These are phyloP conservation scores for Aspergillus sp. DNA, from an alignment of 2,329 filamentous ascomycete genomes.

Conservation along the genomic window DNA sequence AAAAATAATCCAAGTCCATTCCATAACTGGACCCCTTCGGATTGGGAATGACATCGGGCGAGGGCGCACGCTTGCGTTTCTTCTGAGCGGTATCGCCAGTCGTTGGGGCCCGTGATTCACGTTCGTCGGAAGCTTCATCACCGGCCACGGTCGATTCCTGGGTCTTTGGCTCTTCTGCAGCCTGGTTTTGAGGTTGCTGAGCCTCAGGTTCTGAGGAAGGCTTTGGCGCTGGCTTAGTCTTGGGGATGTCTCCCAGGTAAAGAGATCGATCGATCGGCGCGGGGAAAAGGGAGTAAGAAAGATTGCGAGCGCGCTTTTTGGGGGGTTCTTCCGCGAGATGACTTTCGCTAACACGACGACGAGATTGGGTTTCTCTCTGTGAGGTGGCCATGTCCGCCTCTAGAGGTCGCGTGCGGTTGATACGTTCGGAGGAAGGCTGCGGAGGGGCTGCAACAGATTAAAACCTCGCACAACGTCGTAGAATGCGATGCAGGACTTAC, in stretches of 20 bases:
- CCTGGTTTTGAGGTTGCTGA: neutral
- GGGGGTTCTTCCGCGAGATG: constrained; percentile 6
- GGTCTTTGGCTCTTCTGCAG: neutral
- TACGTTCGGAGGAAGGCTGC: constrained; percentile 19
- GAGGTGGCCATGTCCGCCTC: constrained; percentile 4
- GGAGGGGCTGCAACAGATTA: constrained; percentile 11
- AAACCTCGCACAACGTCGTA: neutral
- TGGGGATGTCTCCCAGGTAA: constrained; percentile 19
- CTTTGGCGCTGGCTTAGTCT: constrained; percentile 4
- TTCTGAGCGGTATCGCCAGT: constrained; percentile 14
- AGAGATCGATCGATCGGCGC: constrained; percentile 21
- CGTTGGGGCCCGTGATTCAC: constrained; percentile 1
- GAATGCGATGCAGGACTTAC: constrained; percentile 8
- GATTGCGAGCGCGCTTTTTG: constrained; percentile 17
- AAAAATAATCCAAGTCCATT: constrained; percentile 40
- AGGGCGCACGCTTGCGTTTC: constrained; percentile 41
- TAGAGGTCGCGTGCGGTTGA: constrained; percentile 9
- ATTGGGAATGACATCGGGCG: constrained; percentile 43
- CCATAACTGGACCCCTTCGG: constrained; percentile 42
- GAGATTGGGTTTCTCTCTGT: constrained; percentile 8
- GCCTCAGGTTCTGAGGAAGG: neutral
- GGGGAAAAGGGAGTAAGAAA: constrained; percentile 29
- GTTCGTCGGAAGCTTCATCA: neutral
- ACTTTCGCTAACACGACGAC: constrained; percentile 14
- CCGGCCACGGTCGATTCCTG: constrained; percentile 1